These are phyloP conservation scores for Talaromyces sp. DNA, from an alignment of 2,329 filamentous ascomycete species.

Conservation along the genomic window DNA sequence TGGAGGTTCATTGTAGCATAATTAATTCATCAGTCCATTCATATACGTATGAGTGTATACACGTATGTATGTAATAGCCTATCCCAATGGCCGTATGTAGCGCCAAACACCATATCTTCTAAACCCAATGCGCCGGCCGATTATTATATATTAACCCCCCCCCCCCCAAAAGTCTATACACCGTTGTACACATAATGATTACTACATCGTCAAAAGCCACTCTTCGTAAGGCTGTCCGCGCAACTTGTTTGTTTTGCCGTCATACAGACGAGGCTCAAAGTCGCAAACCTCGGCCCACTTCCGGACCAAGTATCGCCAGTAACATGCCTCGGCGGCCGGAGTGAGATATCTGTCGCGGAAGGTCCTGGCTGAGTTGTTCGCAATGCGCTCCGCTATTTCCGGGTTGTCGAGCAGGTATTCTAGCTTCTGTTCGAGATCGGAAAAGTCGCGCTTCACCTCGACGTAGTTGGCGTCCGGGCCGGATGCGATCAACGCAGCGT, in stretches of 20 bases:
- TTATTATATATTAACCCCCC: no score
- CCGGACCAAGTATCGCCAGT: conserved; percentile 48
- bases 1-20: not conserved
- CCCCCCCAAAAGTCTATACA: not conserved
- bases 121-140: conserved; percentile 9
- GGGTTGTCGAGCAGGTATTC: conserved; percentile 41
- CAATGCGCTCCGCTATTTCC: conserved; percentile 45
- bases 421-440: conserved; percentile 48
- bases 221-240: conserved; percentile 39
- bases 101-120: not conserved
- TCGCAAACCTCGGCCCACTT: conserved; percentile 35
- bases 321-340: conserved; percentile 52
- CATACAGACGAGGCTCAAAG: conserved; percentile 36
- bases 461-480: conserved; percentile 49
- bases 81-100: not conserved
- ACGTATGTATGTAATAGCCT: not conserved
- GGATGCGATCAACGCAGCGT: conserved; percentile 40
- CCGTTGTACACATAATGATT: conserved; percentile 1
- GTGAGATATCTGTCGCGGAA: conserved; percentile 53
- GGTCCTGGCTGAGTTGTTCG: conserved; percentile 43
- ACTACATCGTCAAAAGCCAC: conserved; percentile 29
- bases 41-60: not conserved
- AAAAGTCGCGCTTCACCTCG: conserved; percentile 50
- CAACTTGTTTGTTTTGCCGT: conserved; percentile 25
- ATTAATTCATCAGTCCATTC: not conserved